These are phyloP conservation scores for Fusarium foetens DNA, from an alignment of 2,329 filamentous ascomycete species.

Conservation along the genomic window DNA sequence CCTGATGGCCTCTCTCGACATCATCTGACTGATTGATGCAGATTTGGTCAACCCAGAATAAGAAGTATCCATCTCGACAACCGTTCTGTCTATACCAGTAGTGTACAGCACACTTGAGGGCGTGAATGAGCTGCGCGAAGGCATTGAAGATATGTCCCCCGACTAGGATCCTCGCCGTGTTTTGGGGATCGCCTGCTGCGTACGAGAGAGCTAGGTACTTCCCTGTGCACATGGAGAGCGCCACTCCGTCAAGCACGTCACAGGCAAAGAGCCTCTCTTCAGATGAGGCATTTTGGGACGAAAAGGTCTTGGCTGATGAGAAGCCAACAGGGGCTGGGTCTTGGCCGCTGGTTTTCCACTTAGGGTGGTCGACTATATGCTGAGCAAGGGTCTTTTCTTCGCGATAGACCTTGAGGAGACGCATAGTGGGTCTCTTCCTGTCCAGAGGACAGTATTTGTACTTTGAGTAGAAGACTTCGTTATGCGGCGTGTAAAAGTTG, in stretches of 20 bases:
- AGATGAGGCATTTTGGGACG: rapidly evolving
- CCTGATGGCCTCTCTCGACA: not conserved
- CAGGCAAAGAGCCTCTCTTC: rapidly evolving
- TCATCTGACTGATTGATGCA: not conserved
- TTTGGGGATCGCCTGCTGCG: not conserved
- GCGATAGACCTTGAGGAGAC: not conserved
- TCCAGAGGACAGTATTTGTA: not conserved
- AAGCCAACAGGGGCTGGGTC: not conserved
- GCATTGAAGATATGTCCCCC: not conserved
- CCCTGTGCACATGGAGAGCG: not conserved
- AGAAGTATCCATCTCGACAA: not conserved
- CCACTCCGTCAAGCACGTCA: not conserved
- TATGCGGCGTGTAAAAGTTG: not conserved
- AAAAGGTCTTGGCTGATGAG: not conserved
- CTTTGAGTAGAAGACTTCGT: not conserved
- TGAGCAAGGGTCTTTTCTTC: not conserved
- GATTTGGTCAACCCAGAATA: not conserved
- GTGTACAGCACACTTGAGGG: not conserved
- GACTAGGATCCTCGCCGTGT: not conserved
- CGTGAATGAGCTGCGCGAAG: not conserved
- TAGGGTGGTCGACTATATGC: not conserved
- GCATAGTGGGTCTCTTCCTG: not conserved
- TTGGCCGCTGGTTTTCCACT: rapidly evolving
- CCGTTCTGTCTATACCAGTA: rapidly evolving
- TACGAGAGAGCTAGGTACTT: not conserved